Evolutionary conservation across 805 yeast species (phyloP).

Genomic region (Kregervanrija delftensis): DNA sequence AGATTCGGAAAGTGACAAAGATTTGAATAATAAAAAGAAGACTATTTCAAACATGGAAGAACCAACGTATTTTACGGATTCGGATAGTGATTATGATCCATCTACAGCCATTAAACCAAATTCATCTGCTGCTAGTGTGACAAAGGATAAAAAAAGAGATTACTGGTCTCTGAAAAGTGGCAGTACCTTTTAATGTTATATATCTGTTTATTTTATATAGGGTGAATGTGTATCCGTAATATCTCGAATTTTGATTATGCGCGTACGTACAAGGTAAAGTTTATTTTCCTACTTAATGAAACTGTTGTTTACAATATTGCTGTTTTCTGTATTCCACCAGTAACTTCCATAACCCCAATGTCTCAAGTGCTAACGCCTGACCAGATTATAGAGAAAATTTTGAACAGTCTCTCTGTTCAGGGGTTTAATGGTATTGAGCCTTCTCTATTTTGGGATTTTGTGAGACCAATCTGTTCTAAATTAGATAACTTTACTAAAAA

Average conservation of each 20-base stretch:
- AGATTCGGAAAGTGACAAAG: conserved; percentile 12
- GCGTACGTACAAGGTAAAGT: too few relatives aligned
- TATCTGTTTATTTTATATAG: too few relatives aligned
- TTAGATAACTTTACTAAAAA: conserved; percentile 27
- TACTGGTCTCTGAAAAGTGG: conserved; percentile 59
- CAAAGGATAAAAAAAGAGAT: conserved; percentile 68
- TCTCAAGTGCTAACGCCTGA: conserved; percentile 24
- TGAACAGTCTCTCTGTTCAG: conserved; percentile 31
- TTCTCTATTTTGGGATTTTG: conserved; percentile 28
- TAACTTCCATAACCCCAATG: background rate
- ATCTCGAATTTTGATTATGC: too few relatives aligned
- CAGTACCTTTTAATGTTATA: conserved; percentile 17
- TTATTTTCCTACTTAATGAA: too few relatives aligned
- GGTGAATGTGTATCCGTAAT: too few relatives aligned
- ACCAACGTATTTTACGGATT: conserved; percentile 15
- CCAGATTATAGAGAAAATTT: conserved; percentile 24
- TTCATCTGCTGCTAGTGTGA: conserved; percentile 59
- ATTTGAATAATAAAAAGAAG: conserved; percentile 4
- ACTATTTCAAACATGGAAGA: conserved; percentile 71
- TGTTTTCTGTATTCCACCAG: background rate
- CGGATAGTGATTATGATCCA: conserved; percentile 2
- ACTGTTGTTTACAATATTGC: too few relatives aligned
- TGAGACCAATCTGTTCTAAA: conserved; percentile 9
- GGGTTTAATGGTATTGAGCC: conserved; percentile 28
- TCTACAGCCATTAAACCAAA: conserved; percentile 14